Evolutionary conservation across 148 eudicot genomes (phyloP).

Genomic region (Agrostemma githago): DNA sequence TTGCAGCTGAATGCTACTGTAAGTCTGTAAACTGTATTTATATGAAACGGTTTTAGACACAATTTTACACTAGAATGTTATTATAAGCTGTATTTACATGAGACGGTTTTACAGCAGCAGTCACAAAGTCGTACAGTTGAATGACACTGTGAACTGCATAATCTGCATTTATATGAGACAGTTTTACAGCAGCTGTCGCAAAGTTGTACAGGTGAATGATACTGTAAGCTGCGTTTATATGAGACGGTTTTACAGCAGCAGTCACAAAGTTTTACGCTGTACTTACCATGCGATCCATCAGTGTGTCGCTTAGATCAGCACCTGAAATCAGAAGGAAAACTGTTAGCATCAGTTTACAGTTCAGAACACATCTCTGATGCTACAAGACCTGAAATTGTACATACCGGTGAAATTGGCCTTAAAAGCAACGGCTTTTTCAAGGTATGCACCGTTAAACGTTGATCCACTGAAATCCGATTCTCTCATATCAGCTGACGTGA

Average conservation of each 20-base stretch:
- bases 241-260: background rate
- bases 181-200: too few relatives aligned
- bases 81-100: too few relatives aligned
- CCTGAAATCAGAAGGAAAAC: slow-evolving; percentile 36
- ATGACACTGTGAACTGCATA: too few relatives aligned
- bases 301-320: slow-evolving; percentile 93
- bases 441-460: slow-evolving; percentile 95
- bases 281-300: slow-evolving; percentile 99
- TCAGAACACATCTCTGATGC: background rate
- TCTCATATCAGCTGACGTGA: slow-evolving; percentile 96
- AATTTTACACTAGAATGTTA: too few relatives aligned
- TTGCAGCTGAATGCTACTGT: too few relatives aligned
- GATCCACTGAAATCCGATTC: slow-evolving; percentile 98
- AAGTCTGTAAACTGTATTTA: too few relatives aligned
- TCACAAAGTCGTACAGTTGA: too few relatives aligned
- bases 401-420: slow-evolving; percentile 92
- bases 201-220: background rate
- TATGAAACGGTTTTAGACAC: too few relatives aligned
- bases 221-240: background rate
- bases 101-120: too few relatives aligned
- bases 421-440: slow-evolving; percentile 97
- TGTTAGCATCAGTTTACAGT: background rate
- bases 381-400: background rate
- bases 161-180: too few relatives aligned
- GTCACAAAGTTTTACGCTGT: background rate